A percentile compares a stretch with the other conserved stretches of the same genome.
Conservation (phyloP, 768 basidiomycete species). For the Podaxis carcinomalis region DNA sequence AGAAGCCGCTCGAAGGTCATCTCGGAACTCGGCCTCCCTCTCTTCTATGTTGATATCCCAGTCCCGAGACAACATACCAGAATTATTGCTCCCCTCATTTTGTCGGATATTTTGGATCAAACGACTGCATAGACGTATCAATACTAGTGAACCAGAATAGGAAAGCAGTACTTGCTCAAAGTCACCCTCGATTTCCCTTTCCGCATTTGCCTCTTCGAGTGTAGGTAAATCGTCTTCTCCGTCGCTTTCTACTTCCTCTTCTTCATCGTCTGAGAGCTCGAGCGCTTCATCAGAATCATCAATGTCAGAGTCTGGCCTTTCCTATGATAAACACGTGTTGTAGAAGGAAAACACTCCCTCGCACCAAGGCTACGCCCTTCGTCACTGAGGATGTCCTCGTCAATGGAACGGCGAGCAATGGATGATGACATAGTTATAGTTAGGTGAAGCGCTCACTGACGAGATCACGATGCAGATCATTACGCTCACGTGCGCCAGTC, state of each 20-base stretch:
- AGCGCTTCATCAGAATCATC: slow-evolving; percentile 8
- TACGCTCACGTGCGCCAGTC: neutral
- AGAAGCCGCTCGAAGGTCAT: slow-evolving; percentile 70
- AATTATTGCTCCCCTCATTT: slow-evolving; percentile 35
- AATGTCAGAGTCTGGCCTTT: slow-evolving; percentile 3
- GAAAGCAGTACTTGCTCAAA: slow-evolving; percentile 40
- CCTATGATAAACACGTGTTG: neutral
- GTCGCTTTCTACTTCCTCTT: slow-evolving; percentile 18
- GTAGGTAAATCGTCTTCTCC: slow-evolving; percentile 13
- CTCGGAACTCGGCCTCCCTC: slow-evolving; percentile 62
- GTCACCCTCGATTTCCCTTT: slow-evolving; percentile 53
- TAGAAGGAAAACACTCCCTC: neutral
- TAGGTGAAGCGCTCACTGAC: neutral
- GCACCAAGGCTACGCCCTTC: slow-evolving; percentile 6
- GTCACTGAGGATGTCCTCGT: slow-evolving; percentile 4
- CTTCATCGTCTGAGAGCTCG: slow-evolving; percentile 17
- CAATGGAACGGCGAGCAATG: neutral
- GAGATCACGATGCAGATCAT: neutral
- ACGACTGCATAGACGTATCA: slow-evolving; percentile 26
- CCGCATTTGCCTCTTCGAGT: slow-evolving; percentile 27
- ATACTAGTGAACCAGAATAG: neutral
- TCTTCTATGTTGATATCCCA: slow-evolving; percentile 77
- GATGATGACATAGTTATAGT: slow-evolving; percentile 5
- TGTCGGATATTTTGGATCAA: slow-evolving; percentile 63
- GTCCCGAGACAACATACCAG: slow-evolving; percentile 52